Base-by-base conservation (phyloP, 192 early-diverging fungal species). In the Ambispora gerdemannii region DNA sequence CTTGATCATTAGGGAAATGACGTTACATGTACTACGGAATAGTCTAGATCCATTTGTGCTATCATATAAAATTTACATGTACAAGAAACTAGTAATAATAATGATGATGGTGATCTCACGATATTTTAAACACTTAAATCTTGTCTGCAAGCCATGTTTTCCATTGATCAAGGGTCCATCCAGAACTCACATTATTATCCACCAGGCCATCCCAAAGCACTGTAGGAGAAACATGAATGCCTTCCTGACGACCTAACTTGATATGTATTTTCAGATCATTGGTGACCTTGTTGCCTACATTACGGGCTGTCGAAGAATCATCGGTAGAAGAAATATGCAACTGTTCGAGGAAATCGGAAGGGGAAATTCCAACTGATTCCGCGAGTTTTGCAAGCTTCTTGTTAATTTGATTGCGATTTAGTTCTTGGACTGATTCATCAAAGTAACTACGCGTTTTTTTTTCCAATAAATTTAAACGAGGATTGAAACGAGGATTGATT, bases 211-310 rank as follows among this genome's bases (percentile, higher is more conserved):
- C 88, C 65, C 83, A 82, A 1, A 91, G 65, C 2, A 89, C 87
- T 3, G 92, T 91, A 1, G 92, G 92, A 51, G 83, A 86, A 33
- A 91, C 87, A 72, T 93, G 92, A 72, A 93, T 88, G 2, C 87
- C 87, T 53, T 83, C 84, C 36, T 90, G 86, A 59, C 92, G 85
- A 2, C 80, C 86, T 1, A 90, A 43, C 51, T 77, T 82, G 51
- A 93, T 84, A 36, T 86, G 84, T 71, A 81, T 79, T 73, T 93
- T 93, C 38, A 92, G 79, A 35, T 89, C 85, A 34, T 77, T 77
- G 3, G 91, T 84, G 1, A 93, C 82, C 10, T 80, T 78, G 73
- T 92, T 93, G 58, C 91, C 91, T 0, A 61, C 71, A 70, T 93
- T 93, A 8, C 72, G 67, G 6, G 84, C 64, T 1, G 75, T 30